Evolutionary conservation across 2,329 filamentous ascomycete genomes (phyloP).

Genomic region (Fusarium secorum): DNA sequence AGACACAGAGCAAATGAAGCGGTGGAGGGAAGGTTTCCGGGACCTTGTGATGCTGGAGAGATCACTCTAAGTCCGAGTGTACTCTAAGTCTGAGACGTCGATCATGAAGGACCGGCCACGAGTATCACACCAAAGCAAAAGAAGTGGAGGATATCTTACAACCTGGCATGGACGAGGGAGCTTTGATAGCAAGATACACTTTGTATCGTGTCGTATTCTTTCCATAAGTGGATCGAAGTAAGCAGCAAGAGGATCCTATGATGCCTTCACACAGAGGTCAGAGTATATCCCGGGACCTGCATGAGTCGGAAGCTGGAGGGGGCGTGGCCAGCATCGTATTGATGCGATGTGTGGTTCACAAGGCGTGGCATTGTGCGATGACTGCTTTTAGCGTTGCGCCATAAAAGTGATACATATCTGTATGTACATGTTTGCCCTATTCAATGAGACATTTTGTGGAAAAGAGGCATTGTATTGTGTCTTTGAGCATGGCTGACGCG

Average conservation of each 20-base stretch:
- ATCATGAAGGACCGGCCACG: constrained; percentile 4
- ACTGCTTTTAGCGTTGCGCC: constrained; percentile 5
- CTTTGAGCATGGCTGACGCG: background rate
- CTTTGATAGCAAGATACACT: background rate
- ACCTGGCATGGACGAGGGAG: constrained; percentile 1
- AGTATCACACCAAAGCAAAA: constrained; percentile 18
- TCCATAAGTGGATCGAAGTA: background rate
- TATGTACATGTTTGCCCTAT: background rate
- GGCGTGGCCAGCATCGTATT: constrained; percentile 16
- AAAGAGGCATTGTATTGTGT: background rate
- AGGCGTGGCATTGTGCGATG: constrained; percentile 3
- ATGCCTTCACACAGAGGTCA: constrained; percentile 4
- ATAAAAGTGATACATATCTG: background rate
- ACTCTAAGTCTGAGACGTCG: constrained; percentile 43
- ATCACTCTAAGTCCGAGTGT: constrained; percentile 47
- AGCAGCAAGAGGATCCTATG: background rate
- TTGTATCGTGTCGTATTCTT: background rate
- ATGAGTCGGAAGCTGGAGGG: constrained; percentile 7
- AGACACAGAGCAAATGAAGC: constrained; percentile 55
- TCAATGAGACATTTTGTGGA: constrained; percentile 12
- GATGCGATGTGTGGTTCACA: constrained; percentile 3
- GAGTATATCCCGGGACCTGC: constrained; percentile 26
- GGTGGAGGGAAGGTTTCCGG: constrained; percentile 65
- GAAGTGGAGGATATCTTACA: background rate
- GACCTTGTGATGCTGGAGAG: constrained; percentile 62